A percentile compares a stretch with the other conserved stretches of the same genome.
Evolutionary conservation across 371 early-diverging fungal genomes (phyloP).

Genomic region (Phascolomyces articulosus): DNA sequence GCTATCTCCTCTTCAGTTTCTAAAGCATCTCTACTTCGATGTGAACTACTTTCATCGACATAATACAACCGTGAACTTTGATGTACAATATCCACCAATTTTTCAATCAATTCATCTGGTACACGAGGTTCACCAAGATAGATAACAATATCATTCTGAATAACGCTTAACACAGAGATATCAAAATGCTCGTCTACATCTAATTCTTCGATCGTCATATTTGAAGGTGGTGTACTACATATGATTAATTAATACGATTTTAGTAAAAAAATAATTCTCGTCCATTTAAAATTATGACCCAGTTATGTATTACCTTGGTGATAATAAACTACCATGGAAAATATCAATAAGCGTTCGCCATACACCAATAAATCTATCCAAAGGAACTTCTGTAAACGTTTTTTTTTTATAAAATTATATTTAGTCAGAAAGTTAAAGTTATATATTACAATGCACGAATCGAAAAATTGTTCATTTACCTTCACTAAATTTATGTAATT

Average conservation of each 20-base stretch:
- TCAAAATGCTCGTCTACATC: slow-evolving; percentile 82
- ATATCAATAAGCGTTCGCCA: slow-evolving; percentile 72
- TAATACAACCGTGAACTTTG: slow-evolving; percentile 58
- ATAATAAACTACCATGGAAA: slow-evolving; percentile 73
- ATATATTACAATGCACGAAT: too few relatives aligned
- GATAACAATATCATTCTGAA: slow-evolving; percentile 70
- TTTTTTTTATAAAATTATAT: too few relatives aligned
- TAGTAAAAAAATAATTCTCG: too few relatives aligned
- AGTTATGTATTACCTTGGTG: slow-evolving; percentile 74
- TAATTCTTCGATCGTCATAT: slow-evolving; percentile 68
- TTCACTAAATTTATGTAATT: slow-evolving; percentile 58
- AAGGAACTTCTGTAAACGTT: slow-evolving; percentile 60
- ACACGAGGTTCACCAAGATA: slow-evolving; percentile 73
- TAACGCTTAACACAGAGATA: slow-evolving; percentile 65
- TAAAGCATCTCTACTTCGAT: slow-evolving; percentile 11
- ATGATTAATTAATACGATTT: too few relatives aligned
- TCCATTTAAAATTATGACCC: too few relatives aligned
- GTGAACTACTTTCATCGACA: slow-evolving; percentile 34
- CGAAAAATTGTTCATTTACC: too few relatives aligned
- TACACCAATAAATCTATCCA: slow-evolving; percentile 62
- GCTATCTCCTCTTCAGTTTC: slow-evolving; percentile 17
- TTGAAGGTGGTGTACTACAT: slow-evolving; percentile 58
- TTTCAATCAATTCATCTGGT: slow-evolving; percentile 56
- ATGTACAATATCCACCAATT: slow-evolving; percentile 61
- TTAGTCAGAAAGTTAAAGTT: too few relatives aligned